Conservation (phyloP, 75 land plant species). For the Pinus albicaulis region DNA sequence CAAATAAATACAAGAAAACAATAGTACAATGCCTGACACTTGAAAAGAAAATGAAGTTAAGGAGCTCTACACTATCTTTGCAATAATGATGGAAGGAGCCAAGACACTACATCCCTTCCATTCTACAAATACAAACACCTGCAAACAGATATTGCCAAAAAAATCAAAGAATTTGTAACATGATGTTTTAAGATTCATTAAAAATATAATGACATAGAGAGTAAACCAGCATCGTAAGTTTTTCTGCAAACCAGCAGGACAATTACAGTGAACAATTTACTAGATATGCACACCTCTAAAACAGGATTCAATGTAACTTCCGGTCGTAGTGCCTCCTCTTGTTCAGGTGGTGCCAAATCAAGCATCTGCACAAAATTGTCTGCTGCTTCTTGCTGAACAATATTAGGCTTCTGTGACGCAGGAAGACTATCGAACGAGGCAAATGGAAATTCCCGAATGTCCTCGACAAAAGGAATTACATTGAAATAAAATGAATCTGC, state of each 20-base stretch:
- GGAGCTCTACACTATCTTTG: no score
- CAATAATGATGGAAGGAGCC: no score
- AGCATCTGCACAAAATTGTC: constrained; percentile 72
- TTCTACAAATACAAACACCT: no score
- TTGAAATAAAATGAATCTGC: constrained; percentile 98
- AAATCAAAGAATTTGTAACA: background rate
- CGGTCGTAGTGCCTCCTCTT: constrained; percentile 63
- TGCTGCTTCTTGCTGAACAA: constrained; percentile 82
- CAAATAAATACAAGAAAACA: no score
- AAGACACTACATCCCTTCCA: no score
- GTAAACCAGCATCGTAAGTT: background rate
- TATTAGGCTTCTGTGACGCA: constrained; percentile 56
- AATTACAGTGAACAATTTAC: background rate
- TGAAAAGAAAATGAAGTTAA: no score
- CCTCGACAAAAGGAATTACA: constrained; percentile 92
- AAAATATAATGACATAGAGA: background rate
- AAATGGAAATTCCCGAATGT: constrained; percentile 88
- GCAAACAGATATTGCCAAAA: no score
- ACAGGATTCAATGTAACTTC: constrained; percentile 87
- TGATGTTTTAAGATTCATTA: background rate
- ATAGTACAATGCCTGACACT: no score
- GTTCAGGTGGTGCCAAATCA: constrained; percentile 73
- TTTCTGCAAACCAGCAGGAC: background rate
- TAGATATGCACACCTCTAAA: constrained; percentile 39
- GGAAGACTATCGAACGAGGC: constrained; percentile 75